Percentiles rank a stretch among this genome's conserved stretches.
These are phyloP conservation scores for Grosmannia clavigera DNA, from an alignment of 2,329 filamentous ascomycete genomes.

Conservation along the genomic window DNA sequence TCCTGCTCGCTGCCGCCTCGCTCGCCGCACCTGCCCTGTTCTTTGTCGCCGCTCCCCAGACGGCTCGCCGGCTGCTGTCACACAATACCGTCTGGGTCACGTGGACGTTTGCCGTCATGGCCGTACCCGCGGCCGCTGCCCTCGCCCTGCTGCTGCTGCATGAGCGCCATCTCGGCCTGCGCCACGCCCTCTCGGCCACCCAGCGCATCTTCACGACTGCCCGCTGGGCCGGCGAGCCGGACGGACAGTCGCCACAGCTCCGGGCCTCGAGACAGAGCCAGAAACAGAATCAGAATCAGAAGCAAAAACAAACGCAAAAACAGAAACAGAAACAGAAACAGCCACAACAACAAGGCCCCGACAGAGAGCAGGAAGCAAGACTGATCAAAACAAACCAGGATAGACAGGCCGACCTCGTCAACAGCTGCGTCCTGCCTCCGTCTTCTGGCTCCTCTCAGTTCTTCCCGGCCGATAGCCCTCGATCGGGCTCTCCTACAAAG, in stretches of 20 bases:
- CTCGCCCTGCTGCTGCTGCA: slow-evolving; percentile 51
- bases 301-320: no score
- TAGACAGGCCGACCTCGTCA: no score
- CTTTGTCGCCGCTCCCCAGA: slow-evolving; percentile 37
- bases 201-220: slow-evolving; percentile 55
- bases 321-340: no score
- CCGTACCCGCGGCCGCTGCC: slow-evolving; percentile 53
- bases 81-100: slow-evolving; percentile 59
- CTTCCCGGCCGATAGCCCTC: no score
- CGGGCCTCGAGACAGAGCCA: no score
- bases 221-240: slow-evolving; percentile 51
- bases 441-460: no score
- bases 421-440: no score
- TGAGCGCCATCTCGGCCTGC: slow-evolving; percentile 49
- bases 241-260: slow-evolving; percentile 20
- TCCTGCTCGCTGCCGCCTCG: slow-evolving; percentile 47
- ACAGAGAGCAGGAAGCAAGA: no score
- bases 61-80: slow-evolving; percentile 35
- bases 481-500: no score
- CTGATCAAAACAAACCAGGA: no score
- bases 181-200: slow-evolving; percentile 50
- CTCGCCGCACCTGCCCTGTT: slow-evolving; percentile 46
- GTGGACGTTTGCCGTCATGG: slow-evolving; percentile 60
- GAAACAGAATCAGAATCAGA: no score
- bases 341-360: no score